Conservation (phyloP, 192 early-diverging fungal genomes). For the Geranomyces variabilis region DNA sequence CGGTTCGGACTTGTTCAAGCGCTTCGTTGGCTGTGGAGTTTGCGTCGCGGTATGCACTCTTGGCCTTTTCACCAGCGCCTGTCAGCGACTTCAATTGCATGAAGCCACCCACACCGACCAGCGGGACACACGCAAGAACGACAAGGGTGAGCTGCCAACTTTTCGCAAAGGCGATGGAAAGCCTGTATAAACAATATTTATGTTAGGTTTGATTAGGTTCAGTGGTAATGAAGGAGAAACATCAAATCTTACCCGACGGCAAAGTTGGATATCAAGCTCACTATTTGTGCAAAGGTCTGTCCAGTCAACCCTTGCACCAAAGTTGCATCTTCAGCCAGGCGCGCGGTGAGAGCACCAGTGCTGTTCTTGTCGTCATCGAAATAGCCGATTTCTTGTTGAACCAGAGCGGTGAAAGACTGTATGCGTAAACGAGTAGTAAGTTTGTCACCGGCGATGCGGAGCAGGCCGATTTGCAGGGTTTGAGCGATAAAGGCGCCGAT, state of each 20-base stretch:
- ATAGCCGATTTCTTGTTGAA: slow-evolving; percentile 55
- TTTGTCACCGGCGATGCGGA: slow-evolving; percentile 44
- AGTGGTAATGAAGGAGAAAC: too few relatives aligned
- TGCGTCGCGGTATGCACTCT: slow-evolving; percentile 68
- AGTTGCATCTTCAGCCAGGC: slow-evolving; percentile 79
- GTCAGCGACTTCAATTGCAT: slow-evolving; percentile 62
- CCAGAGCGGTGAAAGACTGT: slow-evolving; percentile 40
- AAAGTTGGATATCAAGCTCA: slow-evolving; percentile 40
- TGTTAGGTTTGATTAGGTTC: too few relatives aligned
- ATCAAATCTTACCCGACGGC: slow-evolving; percentile 26
- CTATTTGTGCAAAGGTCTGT: slow-evolving; percentile 51
- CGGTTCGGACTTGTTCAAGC: slow-evolving; percentile 83
- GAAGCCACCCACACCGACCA: slow-evolving; percentile 68
- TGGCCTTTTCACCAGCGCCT: slow-evolving; percentile 64
- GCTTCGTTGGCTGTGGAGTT: slow-evolving; percentile 80
- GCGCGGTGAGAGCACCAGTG: slow-evolving; percentile 77
- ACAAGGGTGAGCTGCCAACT: slow-evolving; percentile 84
- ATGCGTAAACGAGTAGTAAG: slow-evolving; percentile 44
- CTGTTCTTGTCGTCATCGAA: slow-evolving; percentile 64
- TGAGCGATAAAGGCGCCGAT: slow-evolving; percentile 59
- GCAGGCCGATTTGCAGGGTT: slow-evolving; percentile 50
- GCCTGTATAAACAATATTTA: slow-evolving; percentile 26
- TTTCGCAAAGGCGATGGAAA: slow-evolving; percentile 70
- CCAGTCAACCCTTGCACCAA: slow-evolving; percentile 62
- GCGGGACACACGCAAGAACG: slow-evolving; percentile 67